These are phyloP conservation scores for Dissoconium aciculare DNA, from an alignment of 2,329 filamentous ascomycete species.

Conservation along the genomic window DNA sequence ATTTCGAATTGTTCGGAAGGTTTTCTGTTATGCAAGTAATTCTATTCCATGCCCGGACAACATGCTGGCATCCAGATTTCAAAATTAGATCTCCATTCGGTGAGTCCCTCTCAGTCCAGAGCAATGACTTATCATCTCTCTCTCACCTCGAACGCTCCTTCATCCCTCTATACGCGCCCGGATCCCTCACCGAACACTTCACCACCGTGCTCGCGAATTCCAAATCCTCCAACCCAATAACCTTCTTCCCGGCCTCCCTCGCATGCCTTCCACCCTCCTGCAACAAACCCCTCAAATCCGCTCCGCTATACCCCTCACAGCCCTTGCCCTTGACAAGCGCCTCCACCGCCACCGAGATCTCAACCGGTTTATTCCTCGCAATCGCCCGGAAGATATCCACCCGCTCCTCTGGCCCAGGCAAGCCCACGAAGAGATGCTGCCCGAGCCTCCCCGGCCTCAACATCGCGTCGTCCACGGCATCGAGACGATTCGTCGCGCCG, in stretches of 20 bases:
- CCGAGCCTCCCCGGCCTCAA: constrained; percentile 80
- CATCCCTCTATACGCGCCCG: constrained; percentile 42
- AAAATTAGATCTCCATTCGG: no score
- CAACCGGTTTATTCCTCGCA: constrained; percentile 36
- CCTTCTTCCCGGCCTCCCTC: constrained; percentile 32
- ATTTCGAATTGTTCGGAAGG: no score
- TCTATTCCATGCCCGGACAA: no score
- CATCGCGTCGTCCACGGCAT: constrained; percentile 95
- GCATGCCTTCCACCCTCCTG: constrained; percentile 45
- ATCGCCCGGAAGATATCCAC: constrained; percentile 70
- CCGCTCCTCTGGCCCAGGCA: constrained; percentile 64
- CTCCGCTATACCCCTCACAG: constrained; percentile 65
- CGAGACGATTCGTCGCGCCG: constrained; percentile 84
- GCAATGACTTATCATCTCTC: no score
- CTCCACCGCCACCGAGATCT: constrained; percentile 35
- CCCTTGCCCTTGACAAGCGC: constrained; percentile 49
- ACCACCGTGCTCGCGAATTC: constrained; percentile 28
- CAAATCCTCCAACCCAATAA: constrained; percentile 36
- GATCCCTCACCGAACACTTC: constrained; percentile 40
- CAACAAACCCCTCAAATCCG: constrained; percentile 46
- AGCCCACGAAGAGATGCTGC: constrained; percentile 74
- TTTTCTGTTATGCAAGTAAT: no score
- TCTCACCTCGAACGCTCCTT: constrained; percentile 30
- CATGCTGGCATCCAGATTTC: no score
- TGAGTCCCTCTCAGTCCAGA: no score